Evolutionary conservation across 305 asterid species (phyloP), one percentile per base, ranked within the genome.

Genomic region (Ilex paraguariensis): DNA sequence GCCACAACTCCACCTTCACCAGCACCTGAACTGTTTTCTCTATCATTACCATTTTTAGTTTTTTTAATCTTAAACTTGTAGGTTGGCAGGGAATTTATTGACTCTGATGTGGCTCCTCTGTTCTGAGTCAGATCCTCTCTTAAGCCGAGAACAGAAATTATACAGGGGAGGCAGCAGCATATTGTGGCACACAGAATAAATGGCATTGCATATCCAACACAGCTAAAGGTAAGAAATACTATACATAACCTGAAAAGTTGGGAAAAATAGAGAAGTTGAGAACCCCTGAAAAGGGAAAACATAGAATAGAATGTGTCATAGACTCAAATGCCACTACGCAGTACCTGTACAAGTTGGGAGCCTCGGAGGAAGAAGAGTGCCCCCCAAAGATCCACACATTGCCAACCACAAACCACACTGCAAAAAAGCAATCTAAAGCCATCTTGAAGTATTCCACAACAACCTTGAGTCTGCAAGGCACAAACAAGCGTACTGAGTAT

Each of bases 161-260:
- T 87, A 73, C 98, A 92, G 53, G 98, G 98, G 71, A 92, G 91
- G 87, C 97, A 92, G 82, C 98, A 89, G 81, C 98, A 91, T 71
- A 91, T 83, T 64, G 96, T 81, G n/a, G 95, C 87, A 60, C 97
- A 90, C 63, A 92, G 82, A 73, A 92, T 92, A 73, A 87, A 92
- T 7, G 98, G 98, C 97, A 92, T 87, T 7, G 98, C 98, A 58
- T 92, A 92, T 54, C 98, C 98, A 16, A 92, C 85, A 68, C 98
- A 92, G 83, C 97, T 92, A 64, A 92, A 78, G 66, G 96, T 82
- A 62, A 90, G 91, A 76, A 90, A 92, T 42, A 92, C 97, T 73
- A 92, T 81, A 80, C 96, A 90, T 72, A 90, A 76, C 89, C 98
- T 92, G 93, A 54, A 74, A 33, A 65, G 21, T 56, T 48, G 64